Base-by-base conservation (phyloP, 768 basidiomycete species). In the Leccinum truebloodii region DNA sequence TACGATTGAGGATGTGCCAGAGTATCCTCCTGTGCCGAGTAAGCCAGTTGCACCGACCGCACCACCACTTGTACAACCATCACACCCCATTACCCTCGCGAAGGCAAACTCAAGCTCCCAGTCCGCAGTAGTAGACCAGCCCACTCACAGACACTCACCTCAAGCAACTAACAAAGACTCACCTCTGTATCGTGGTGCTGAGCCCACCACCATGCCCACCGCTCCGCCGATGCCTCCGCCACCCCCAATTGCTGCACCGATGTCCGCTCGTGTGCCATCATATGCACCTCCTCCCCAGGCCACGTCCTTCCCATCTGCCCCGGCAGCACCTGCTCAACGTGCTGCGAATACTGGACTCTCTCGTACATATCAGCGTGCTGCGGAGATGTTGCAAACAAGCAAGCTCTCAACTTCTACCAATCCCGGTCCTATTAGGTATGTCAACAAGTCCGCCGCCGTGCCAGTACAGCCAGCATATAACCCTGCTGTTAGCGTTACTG, bases 1-100 rank as follows among this genome's bases (percentile, higher is more conserved):
- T 54, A 72, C 69, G 5, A 44, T 74, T 6, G 73, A 75, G 56
- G 70, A 74, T 52, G 66, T 67, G 10, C 53, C 66, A 51, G 73
- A 73, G 54, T 67, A 71, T 53, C 59, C 60, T 9, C 65, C 64
- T 3, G 46, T 63, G 55, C 48, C 30, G 8, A 54, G 51, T 26
- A 73, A 65, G 54, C 46, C 60, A 24, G 58, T 54, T 44, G 48
- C 50, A 37, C 49, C 54, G 3, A 39, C 59, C 39, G 51, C 57
- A 18, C 46, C 57, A 14, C 35, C 63, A 28, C 54, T 55, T 54
- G 35, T 50, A 22, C 65, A 60, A 22, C 18, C 57, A 16, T 58
- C 52, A 26, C 65, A 65, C 3, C 54, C 62, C 49, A 30, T 55
- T 13, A 24, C 51, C 6, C 10, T n/a, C 18, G 54, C 49, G 28